Evolutionary conservation across 1,139 yeast genomes (phyloP).

Genomic region (Pneumocystis jirovecii): DNA sequence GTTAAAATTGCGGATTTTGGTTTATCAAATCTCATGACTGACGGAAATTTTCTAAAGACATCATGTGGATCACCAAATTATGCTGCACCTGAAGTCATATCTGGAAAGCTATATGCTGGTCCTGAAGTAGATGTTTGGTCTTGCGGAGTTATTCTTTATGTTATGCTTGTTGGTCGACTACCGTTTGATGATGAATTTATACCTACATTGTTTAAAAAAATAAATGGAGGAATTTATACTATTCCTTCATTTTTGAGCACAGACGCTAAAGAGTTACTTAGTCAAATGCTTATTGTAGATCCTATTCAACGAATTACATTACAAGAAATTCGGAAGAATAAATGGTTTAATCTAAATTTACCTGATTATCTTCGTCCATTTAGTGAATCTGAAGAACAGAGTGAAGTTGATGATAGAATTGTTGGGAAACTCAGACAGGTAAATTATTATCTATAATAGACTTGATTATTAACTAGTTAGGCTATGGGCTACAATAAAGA

Average conservation of each 20-base stretch:
- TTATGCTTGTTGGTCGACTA: slow-evolving; percentile 89
- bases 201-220: slow-evolving; percentile 89
- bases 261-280: slow-evolving; percentile 76
- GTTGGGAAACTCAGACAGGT: slow-evolving; percentile 48
- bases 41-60: slow-evolving; percentile 52
- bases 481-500: slow-evolving; percentile 91
- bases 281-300: slow-evolving; percentile 90
- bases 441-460: not conserved
- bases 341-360: slow-evolving; percentile 79
- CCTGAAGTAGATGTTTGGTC: slow-evolving; percentile 89
- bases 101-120: slow-evolving; percentile 43
- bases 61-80: slow-evolving; percentile 90
- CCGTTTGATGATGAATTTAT: slow-evolving; percentile 97
- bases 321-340: slow-evolving; percentile 86
- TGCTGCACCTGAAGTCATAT: slow-evolving; percentile 85
- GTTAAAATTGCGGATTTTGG: slow-evolving; percentile 75
- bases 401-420: slow-evolving; percentile 58
- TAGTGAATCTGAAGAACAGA: slow-evolving; percentile 21
- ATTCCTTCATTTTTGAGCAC: slow-evolving; percentile 76
- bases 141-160: slow-evolving; percentile 76
- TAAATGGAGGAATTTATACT: slow-evolving; percentile 86
- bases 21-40: slow-evolving; percentile 51
- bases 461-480: slow-evolving; percentile 19
- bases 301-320: slow-evolving; percentile 92
- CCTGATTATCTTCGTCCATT: slow-evolving; percentile 74